A percentile compares a stretch with the other conserved stretches of the same genome.
Conservation (phyloP, 345 rosid species). For the Acer saccharum region DNA sequence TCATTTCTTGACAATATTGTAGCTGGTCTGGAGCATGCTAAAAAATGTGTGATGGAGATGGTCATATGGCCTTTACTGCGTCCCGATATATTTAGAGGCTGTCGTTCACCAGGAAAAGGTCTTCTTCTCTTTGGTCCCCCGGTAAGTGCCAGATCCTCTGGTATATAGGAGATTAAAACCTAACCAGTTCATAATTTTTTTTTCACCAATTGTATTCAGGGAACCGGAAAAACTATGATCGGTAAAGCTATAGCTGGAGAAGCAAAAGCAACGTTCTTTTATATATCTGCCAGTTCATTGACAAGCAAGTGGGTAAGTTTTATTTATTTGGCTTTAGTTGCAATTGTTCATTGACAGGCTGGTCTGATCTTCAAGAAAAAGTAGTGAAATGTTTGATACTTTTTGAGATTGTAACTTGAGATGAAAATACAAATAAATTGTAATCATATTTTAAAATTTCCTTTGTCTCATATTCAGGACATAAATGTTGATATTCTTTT, state of each 20-base stretch:
- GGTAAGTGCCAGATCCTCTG: constrained; percentile 47
- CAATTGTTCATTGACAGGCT: constrained; percentile 7
- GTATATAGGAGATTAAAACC: constrained; percentile 11
- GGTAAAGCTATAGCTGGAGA: constrained; percentile 99
- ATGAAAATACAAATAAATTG: neutral
- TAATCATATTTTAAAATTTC: neutral
- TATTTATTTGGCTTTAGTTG: constrained; percentile 16
- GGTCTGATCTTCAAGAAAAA: constrained; percentile 4
- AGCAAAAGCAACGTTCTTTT: constrained; percentile 98
- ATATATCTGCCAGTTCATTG: constrained; percentile 97
- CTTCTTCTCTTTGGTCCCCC: constrained; percentile 99
- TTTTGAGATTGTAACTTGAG: neutral
- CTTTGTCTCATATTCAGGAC: neutral
- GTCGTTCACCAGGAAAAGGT: constrained; percentile 98
- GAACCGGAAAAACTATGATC: constrained; percentile 98
- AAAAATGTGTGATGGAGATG: constrained; percentile 98
- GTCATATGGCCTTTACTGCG: constrained; percentile 97
- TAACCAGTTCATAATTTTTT: constrained; percentile 20
- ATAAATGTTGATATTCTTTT: neutral
- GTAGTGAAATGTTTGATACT: neutral
- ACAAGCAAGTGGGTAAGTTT: constrained; percentile 96
- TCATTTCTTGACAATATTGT: constrained; percentile 31
- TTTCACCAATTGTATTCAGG: constrained; percentile 47
- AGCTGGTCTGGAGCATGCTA: constrained; percentile 99
- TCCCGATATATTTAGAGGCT: constrained; percentile 93